These are phyloP conservation scores for Dactylella cylindrospora DNA, from an alignment of 2,329 filamentous ascomycete genomes.

Conservation along the genomic window DNA sequence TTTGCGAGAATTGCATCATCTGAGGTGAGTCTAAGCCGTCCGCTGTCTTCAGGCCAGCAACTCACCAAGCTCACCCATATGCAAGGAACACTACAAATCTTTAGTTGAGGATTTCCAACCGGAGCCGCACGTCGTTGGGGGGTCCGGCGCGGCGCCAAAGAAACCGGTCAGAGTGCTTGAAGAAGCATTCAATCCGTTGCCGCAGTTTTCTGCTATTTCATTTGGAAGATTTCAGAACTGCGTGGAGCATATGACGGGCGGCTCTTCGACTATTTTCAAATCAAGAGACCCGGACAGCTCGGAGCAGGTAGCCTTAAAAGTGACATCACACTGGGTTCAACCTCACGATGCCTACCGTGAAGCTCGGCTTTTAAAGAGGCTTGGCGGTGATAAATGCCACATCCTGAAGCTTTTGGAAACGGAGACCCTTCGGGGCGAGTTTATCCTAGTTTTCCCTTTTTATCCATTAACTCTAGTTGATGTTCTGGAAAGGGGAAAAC, in stretches of 20 bases:
- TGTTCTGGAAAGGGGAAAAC: conserved; percentile 63
- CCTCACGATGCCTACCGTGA: conserved; percentile 84
- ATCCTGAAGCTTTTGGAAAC: conserved; percentile 70
- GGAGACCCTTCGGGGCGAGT: conserved; percentile 66
- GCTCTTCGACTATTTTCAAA: conserved; percentile 82
- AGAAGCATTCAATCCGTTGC: background rate
- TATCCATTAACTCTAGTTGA: conserved; percentile 70
- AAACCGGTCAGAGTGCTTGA: background rate
- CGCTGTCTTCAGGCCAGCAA: background rate
- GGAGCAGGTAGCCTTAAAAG: conserved; percentile 71
- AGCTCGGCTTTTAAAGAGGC: conserved; percentile 67
- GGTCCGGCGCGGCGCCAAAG: background rate
- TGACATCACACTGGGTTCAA: conserved; percentile 72
- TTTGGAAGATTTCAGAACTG: conserved; percentile 57
- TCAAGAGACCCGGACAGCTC: conserved; percentile 56
- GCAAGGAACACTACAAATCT: conserved; percentile 35
- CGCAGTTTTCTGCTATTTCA: background rate
- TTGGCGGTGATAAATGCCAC: conserved; percentile 59
- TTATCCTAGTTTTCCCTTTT: conserved; percentile 84
- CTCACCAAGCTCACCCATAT: background rate
- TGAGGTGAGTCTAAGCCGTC: conserved; percentile 22
- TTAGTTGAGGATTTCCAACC: conserved; percentile 27
- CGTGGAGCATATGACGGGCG: conserved; percentile 56
- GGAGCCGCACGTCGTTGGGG: conserved; percentile 14
- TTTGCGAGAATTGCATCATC: conserved; percentile 28